Percentiles rank a stretch among this genome's conserved stretches.
phyloP scores from a whole-genome alignment of 1,284 basidiomycete genomes.

The Thelephora terrestris region DNA sequence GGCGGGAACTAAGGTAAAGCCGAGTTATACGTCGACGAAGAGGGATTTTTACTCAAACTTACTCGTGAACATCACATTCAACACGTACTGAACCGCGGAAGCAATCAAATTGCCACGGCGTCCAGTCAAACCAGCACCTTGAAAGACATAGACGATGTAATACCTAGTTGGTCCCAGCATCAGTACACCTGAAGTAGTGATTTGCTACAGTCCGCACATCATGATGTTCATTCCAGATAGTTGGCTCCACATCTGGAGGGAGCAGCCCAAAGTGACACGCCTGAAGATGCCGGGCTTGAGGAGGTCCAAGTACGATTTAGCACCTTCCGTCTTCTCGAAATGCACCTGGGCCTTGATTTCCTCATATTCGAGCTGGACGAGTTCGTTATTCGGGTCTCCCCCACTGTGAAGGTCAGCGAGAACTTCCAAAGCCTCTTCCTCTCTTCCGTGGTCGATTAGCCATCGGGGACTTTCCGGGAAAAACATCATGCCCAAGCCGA shows the following conservation, averaged over 20 bases:
- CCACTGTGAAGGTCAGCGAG: slow-evolving; percentile 72
- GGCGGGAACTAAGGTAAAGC: slow-evolving; percentile 38
- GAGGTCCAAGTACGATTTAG: slow-evolving; percentile 64
- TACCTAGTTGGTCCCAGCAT: slow-evolving; percentile 30
- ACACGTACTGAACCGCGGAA: slow-evolving; percentile 71
- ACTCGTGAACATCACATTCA: slow-evolving; percentile 56
- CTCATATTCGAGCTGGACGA: slow-evolving; percentile 70
- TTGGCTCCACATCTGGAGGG: slow-evolving; percentile 39
- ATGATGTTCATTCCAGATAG: slow-evolving; percentile 44
- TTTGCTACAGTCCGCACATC: slow-evolving; percentile 37
- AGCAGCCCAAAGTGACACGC: slow-evolving; percentile 32
- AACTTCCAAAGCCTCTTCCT: slow-evolving; percentile 66
- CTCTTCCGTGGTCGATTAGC: slow-evolving; percentile 52
- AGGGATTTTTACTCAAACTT: slow-evolving; percentile 3
- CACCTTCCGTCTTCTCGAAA: slow-evolving; percentile 62
- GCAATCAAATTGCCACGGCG: slow-evolving; percentile 63
- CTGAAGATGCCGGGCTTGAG: slow-evolving; percentile 36
- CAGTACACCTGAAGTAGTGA: background rate
- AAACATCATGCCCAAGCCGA: slow-evolving; percentile 56
- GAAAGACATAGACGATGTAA: slow-evolving; percentile 70
- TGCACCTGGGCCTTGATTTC: slow-evolving; percentile 71
- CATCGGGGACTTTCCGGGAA: slow-evolving; percentile 61
- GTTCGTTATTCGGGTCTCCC: slow-evolving; percentile 50
- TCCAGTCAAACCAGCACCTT: slow-evolving; percentile 66
- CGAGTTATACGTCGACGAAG: background rate